Conservation (phyloP, 2,329 filamentous ascomycete genomes). For the Calonectria pseudoturangicola region DNA sequence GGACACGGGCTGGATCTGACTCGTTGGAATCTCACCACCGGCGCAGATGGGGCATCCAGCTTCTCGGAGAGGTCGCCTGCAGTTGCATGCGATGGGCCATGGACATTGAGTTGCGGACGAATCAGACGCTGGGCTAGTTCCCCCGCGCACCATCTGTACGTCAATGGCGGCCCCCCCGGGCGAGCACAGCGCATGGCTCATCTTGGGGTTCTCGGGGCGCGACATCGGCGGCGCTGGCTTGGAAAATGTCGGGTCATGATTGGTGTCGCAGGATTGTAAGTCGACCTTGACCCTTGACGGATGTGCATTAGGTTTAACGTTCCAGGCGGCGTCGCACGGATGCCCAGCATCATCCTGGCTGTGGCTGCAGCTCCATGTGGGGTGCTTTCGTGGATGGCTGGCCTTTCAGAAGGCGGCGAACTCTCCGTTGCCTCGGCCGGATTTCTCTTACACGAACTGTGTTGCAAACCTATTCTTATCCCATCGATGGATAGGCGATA, state of each 20-base stretch:
- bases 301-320: slow-evolving; percentile 54
- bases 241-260: slow-evolving; percentile 57
- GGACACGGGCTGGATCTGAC: slow-evolving; percentile 32
- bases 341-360: slow-evolving; percentile 51
- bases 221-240: slow-evolving; percentile 58
- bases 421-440: slow-evolving; percentile 45
- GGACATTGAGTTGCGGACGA: slow-evolving; percentile 49
- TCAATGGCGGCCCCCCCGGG: slow-evolving; percentile 50
- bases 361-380: slow-evolving; percentile 53
- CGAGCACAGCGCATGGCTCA: slow-evolving; percentile 45
- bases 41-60: slow-evolving; percentile 44
- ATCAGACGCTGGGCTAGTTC: slow-evolving; percentile 47
- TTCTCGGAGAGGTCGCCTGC: slow-evolving; percentile 45
- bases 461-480: slow-evolving; percentile 58
- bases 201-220: slow-evolving; percentile 49
- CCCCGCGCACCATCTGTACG: slow-evolving; percentile 55
- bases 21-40: slow-evolving; percentile 40
- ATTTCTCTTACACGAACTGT: slow-evolving; percentile 62
- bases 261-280: slow-evolving; percentile 54
- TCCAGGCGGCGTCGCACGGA: slow-evolving; percentile 52
- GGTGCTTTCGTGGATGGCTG: slow-evolving; percentile 54
- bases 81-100: slow-evolving; percentile 35
- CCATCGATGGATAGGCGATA: slow-evolving; percentile 52
- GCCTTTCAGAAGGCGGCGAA: slow-evolving; percentile 46
- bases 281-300: slow-evolving; percentile 51